These are phyloP conservation scores for Panellus pusillus DNA, from an alignment of 768 basidiomycete genomes.

Conservation along the genomic window DNA sequence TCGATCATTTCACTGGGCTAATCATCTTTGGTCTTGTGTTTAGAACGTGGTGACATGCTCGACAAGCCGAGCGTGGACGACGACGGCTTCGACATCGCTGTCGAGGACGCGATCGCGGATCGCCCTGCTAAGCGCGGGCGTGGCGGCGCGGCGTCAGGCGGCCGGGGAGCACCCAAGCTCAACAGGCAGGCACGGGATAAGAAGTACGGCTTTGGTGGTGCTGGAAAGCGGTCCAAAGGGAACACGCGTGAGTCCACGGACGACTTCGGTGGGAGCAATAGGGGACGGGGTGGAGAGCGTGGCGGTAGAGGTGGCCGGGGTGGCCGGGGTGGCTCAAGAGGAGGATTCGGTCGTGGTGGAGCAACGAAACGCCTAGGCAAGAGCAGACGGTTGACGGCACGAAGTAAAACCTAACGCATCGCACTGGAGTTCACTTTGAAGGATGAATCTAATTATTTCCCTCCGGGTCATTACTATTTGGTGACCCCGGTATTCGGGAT, in stretches of 20 bases:
- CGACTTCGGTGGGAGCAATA: slow-evolving; percentile 49
- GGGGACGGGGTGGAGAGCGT: slow-evolving; percentile 29
- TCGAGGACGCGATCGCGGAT: slow-evolving; percentile 86
- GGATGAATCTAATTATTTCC: no score
- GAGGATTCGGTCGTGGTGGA: slow-evolving; percentile 29
- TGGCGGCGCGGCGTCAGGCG: slow-evolving; percentile 26
- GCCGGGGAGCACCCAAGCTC: slow-evolving; percentile 43
- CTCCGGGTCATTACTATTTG: no score
- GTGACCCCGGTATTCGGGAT: no score
- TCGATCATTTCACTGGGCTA: background rate
- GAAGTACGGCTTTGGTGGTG: slow-evolving; percentile 83
- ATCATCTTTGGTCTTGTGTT: slow-evolving; percentile 3
- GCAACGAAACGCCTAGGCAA: slow-evolving; percentile 58
- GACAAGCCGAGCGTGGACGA: slow-evolving; percentile 61
- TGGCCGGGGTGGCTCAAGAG: slow-evolving; percentile 28
- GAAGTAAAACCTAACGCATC: slow-evolving; percentile 31
- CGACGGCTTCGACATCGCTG: slow-evolving; percentile 83
- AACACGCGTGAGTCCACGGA: slow-evolving; percentile 84
- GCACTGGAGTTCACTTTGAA: no score
- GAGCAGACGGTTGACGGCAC: slow-evolving; percentile 49
- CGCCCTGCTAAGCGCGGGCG: slow-evolving; percentile 60
- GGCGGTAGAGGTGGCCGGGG: slow-evolving; percentile 26
- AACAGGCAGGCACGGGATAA: slow-evolving; percentile 65
- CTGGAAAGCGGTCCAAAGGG: slow-evolving; percentile 69
- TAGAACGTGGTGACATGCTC: slow-evolving; percentile 84